Evolutionary conservation across 148 eudicot species (phyloP), one percentile per base, ranked within the genome.

Genomic region (Chenopodium quinoa): DNA sequence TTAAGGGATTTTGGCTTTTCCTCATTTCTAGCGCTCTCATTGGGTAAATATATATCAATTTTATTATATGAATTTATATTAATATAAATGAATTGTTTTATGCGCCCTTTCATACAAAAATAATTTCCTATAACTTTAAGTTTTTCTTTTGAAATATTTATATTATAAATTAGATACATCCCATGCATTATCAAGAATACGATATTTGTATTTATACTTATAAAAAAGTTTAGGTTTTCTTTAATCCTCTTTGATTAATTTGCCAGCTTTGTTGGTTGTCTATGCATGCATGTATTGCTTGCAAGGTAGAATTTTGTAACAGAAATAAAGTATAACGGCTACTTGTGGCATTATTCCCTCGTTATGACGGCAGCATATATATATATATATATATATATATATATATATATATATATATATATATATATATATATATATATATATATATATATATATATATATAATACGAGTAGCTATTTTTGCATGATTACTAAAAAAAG

Each of bases 211-310:
- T 37, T 27, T 40, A 40, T 40, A 5, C 7, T 40, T 40, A 40
- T 6, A 40, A 40, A 10, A 71, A 70, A 31, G 52, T 62, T 60
- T 22, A 19, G 70, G 16, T 56, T 77, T 10, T 13, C 11, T 1
- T 22, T 29, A 9, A 10, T 56, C 22, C 4, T 47, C 32, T 16
- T 50, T 11, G 64, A 67, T 50, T 50, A 50, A 9, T 67, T 54
- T 78, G 72, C 68, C 79, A 77, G 37, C 74, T 78, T 67, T 78
- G n/a, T 29, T 68, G 46, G 81, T 67, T 79, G 81, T 79, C 66
- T 40, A 34, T 47, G 72, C 65, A 19, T 70, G 48, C 40, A 37
- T 79, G 29, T 56, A 56, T 78, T 47, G 73, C 73, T 78, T 48
- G 56, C 14, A 64, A 37, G 71, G 71, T n/a, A 63, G 27, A 66